Base-by-base conservation (phyloP, 257 asterid genomes). In the Buddleja alternifolia region DNA sequence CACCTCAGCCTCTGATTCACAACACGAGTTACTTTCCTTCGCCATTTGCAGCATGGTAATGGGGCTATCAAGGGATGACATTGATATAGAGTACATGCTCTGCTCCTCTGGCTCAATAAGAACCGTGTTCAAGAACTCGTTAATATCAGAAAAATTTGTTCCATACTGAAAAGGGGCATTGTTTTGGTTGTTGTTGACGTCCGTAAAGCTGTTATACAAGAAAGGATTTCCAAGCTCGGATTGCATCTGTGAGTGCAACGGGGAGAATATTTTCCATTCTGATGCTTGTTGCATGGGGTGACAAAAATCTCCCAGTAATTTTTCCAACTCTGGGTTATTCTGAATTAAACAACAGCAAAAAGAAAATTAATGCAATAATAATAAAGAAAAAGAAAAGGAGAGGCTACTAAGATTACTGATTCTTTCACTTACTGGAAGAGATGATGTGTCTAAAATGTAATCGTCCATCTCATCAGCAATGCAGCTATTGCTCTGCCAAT, bases 1-100 rank as follows among this genome's bases (percentile, higher is more conserved):
- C 62, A 81, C 88, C 78, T 82, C 92, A 4, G 78, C 82, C 65
- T 86, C 98, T 5, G 96, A 89, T 73, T 84, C 96, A 57, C 86
- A 67, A 65, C 81, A 70, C 19, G 85, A 82, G 76, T 75, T 77
- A 65, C 81, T 68, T 16, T 65, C 78, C 69, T 73, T 73, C 7
- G 53, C 57, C 16, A 37, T 25, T 15, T 32, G 69, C 36, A 20
- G 32, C 24, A 19, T 6, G 23, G 62, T 34, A 3, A 36, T 4
- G 16, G 68, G 58, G 67, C 37, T 46, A 20, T 63, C 80, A 16
- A 48, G 34, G 47, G 75, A 53, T 34, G 84, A 42, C 5, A 41
- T 21, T 34, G 84, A 42, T 3, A 41, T 21, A 32, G 63, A 44
- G 58, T 69, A 36, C 20, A 34, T 44, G 39, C 81, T 77, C 74